Conservation (phyloP, 495 filamentous ascomycete genomes). For the Parathielavia appendiculata region DNA sequence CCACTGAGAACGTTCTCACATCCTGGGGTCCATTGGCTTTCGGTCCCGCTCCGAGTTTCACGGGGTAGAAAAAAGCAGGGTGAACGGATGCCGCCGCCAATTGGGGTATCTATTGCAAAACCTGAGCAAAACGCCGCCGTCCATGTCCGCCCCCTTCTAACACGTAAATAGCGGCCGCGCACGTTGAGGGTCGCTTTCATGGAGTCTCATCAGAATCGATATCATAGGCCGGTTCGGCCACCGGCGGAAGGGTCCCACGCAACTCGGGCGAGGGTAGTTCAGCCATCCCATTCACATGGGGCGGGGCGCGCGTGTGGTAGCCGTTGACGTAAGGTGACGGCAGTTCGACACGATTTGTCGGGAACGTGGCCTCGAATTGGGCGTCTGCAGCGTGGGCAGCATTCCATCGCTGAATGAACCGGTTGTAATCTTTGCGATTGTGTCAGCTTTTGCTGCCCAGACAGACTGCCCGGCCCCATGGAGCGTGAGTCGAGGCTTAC, state of each 20-base stretch:
- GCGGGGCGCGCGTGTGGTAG: not conserved
- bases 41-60: not conserved
- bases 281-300: conserved; percentile 11
- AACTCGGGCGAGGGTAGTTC: conserved; percentile 22
- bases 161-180: not conserved
- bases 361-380: conserved; percentile 29
- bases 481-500: conserved; percentile 12
- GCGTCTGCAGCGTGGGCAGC: conserved; percentile 28
- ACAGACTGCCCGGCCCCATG: too few species aligned
- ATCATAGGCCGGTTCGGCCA: conserved; percentile 21
- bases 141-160: not conserved
- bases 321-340: conserved; percentile 30
- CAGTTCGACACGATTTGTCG: conserved; percentile 29
- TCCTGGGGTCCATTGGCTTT: not conserved
- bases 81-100: conserved; percentile 1
- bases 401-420: conserved; percentile 32
- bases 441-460: conserved; percentile 12
- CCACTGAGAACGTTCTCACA: not conserved
- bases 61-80: not conserved
- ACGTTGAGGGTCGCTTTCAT: not conserved
- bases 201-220: conserved; percentile 19
- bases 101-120: conserved; percentile 10
- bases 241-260: conserved; percentile 18
- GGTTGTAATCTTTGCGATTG: conserved; percentile 24
- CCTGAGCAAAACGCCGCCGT: not conserved